phyloP scores from a whole-genome alignment of 805 yeast genomes.

The Candida qinlingensis region DNA sequence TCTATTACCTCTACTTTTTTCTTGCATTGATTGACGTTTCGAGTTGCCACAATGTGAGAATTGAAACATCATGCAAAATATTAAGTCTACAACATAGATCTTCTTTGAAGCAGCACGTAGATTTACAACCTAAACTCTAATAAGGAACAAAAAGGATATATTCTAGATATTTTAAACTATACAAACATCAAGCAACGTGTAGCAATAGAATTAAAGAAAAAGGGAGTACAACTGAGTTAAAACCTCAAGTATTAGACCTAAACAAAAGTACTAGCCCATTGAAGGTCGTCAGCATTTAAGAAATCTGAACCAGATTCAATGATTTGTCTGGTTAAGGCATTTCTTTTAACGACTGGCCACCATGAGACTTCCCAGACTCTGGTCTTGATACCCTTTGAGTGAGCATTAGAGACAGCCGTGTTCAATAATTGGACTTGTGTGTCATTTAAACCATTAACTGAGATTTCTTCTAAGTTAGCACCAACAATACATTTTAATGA shows the following conservation, averaged over 20 bases:
- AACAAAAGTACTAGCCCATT: slow-evolving; percentile 26
- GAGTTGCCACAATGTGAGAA: too few species aligned
- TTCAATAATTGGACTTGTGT: slow-evolving; percentile 32
- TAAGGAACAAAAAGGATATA: too few species aligned
- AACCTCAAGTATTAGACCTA: neutral
- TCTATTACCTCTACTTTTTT: too few species aligned
- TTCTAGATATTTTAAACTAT: too few species aligned
- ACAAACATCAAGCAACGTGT: too few species aligned
- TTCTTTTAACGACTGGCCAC: slow-evolving; percentile 54
- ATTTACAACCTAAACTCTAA: too few species aligned
- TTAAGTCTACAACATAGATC: too few species aligned
- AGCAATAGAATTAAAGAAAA: too few species aligned
- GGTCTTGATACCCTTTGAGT: slow-evolving; percentile 45
- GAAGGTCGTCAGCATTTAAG: slow-evolving; percentile 61
- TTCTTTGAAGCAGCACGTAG: too few species aligned
- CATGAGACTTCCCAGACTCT: slow-evolving; percentile 70
- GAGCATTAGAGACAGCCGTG: slow-evolving; percentile 35
- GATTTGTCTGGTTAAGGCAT: slow-evolving; percentile 46
- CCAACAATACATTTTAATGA: slow-evolving; percentile 31
- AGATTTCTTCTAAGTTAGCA: slow-evolving; percentile 7
- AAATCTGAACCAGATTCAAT: slow-evolving; percentile 49
- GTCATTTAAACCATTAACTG: slow-evolving; percentile 29
- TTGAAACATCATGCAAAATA: too few species aligned
- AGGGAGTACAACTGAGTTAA: too few species aligned
- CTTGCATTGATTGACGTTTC: too few species aligned